Evolutionary conservation across 176 grass and related monocot species (phyloP), one percentile per base, ranked within the genome.

Genomic region (Oryza glumipatula): DNA sequence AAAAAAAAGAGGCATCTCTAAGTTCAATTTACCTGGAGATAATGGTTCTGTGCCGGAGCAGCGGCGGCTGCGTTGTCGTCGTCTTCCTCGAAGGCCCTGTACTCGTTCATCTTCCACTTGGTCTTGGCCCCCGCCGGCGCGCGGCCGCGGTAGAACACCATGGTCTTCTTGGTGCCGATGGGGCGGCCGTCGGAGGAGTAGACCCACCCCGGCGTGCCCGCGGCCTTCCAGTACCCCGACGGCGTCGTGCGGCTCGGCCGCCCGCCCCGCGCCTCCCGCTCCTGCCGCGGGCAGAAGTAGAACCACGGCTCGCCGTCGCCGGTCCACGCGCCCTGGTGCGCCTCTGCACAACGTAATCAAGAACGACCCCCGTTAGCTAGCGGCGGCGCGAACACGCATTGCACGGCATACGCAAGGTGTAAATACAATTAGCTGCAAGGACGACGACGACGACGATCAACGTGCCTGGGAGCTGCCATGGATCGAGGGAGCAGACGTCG

Each of bases 31-130:
- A 90, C 88, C 88, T 86, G 84, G 48, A 79, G 80, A 70, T n/a
- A 32, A 44, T 14, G 61, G 74, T 46, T 83, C 33, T 47, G 74
- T 7, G 68, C 52, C 6, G 68, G 73, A 65, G 17, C 74, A 3
- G 45, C 13, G 54, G 36, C 19, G 5, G 14, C 44, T 44, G 38
- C 0, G 46, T 39, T 39, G 38, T 75, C 47, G 11, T 9, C 68
- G 9, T 54, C 84, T 5, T 90, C 77, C 11, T 94, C 81, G 15
- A 90, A 19, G 4, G 88, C 89, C 76, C 84, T 95, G 80, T 99
- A 99, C 71, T 99, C 96, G 80, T 99, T 99, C 70, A 99, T 88
- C 91, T 99, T 99, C 93, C 93, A 94, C n/a, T 84, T 23, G 48
- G 96, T 95, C 83, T 96, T 99, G 43, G 72, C 41, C 30, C 96